These are phyloP conservation scores for Bacidia gigantensis DNA, from an alignment of 495 filamentous ascomycete genomes.

Conservation along the genomic window DNA sequence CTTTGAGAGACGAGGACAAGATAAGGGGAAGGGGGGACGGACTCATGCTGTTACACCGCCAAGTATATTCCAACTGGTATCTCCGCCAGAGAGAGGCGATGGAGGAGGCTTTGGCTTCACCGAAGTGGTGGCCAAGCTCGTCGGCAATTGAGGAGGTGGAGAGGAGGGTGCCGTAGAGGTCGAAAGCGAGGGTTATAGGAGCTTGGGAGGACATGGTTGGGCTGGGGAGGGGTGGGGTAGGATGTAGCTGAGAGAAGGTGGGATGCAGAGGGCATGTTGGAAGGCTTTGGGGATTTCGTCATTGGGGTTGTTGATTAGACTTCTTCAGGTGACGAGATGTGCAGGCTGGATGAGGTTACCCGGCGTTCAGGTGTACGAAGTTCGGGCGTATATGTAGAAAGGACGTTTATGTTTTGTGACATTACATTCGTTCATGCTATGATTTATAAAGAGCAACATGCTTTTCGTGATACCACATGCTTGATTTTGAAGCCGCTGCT, in stretches of 20 bases:
- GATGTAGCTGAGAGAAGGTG: no score
- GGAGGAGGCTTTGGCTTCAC: conserved; percentile 37
- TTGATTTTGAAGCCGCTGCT: neutral
- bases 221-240: no score
- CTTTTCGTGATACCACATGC: neutral
- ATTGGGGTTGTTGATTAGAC: no score
- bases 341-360: no score
- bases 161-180: conserved; percentile 62
- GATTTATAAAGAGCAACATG: neutral
- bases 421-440: neutral
- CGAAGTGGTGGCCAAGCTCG: conserved; percentile 35
- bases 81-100: conserved; percentile 45
- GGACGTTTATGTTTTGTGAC: neutral
- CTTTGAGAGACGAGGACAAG: neutral
- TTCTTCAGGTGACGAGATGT: no score
- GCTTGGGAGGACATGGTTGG: neutral
- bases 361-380: no score
- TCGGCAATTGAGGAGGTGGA: conserved; percentile 53
- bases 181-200: conserved; percentile 48
- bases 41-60: conserved; percentile 74
- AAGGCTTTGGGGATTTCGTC: no score
- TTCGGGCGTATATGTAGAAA: no score
- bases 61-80: conserved; percentile 71
- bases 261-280: no score
- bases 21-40: neutral